Evolutionary conservation across 352 stramenopile genomes (phyloP).

Genomic region (Phytophthora pluvialis): DNA sequence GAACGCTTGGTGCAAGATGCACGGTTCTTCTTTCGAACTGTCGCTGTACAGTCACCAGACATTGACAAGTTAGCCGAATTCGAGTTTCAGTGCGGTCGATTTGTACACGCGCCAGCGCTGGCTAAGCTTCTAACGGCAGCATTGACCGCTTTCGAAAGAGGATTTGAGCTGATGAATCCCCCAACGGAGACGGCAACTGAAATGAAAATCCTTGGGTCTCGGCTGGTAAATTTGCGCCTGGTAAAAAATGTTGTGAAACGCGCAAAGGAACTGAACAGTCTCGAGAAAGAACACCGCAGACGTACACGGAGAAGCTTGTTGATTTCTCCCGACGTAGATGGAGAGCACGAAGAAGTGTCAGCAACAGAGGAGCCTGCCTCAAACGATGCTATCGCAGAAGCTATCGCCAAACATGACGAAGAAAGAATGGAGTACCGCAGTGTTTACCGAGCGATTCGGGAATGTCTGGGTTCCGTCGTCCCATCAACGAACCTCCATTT

Average conservation of each 20-base stretch:
- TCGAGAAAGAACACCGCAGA: slow-evolving; percentile 25
- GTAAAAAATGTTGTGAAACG: slow-evolving; percentile 35
- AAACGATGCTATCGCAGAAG: slow-evolving; percentile 15
- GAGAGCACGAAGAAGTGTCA: slow-evolving; percentile 12
- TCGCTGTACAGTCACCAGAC: slow-evolving; percentile 47
- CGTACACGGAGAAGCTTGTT: slow-evolving; percentile 5
- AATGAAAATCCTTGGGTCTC: slow-evolving; percentile 11
- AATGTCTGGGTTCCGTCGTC: slow-evolving; percentile 30
- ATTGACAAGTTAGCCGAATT: slow-evolving; percentile 53
- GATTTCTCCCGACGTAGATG: slow-evolving; percentile 22
- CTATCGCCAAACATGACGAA: slow-evolving; percentile 24
- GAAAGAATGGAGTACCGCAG: slow-evolving; percentile 47
- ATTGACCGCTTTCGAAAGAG: slow-evolving; percentile 36
- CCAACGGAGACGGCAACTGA: not conserved
- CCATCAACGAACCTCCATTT: slow-evolving; percentile 32
- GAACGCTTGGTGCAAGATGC: slow-evolving; percentile 13
- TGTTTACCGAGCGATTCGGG: slow-evolving; percentile 49
- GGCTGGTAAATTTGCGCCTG: slow-evolving; percentile 18
- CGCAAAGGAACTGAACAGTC: slow-evolving; percentile 30
- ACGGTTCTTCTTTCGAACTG: slow-evolving; percentile 49
- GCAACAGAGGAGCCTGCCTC: not conserved
- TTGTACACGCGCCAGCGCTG: slow-evolving; percentile 41
- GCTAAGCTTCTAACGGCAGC: slow-evolving; percentile 45
- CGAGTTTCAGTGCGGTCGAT: slow-evolving; percentile 41
- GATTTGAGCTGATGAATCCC: slow-evolving; percentile 25